Base-by-base conservation (phyloP, 352 stramenopile genomes). In the Thalassiosira livingstoniorum region DNA sequence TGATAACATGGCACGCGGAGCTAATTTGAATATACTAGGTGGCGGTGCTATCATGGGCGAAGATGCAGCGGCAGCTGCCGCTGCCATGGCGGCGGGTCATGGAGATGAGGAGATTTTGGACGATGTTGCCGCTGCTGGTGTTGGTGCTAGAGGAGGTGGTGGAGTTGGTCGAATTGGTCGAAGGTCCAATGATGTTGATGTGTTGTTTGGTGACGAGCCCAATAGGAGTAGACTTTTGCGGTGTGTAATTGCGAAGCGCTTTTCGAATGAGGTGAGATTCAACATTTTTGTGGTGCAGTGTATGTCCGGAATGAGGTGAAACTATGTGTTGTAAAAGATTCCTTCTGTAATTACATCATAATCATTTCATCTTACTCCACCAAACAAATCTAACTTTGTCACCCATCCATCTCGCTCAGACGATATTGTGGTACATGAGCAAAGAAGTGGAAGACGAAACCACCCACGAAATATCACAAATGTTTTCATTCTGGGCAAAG, bases 381-480 rank as follows among this genome's bases (percentile, higher is more conserved):
- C 39, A 54, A n/a, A 66, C 4, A 31, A 25, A 23, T 53, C 45
- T 39, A 53, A 31, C 51, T 61, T n/a, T 31, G 2, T 61, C 13
- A 5, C 21, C 21, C 23, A 63, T 27, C 13, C 47, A n/a, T 63
- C 18, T 58, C 35, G 18, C 37, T 51, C 57, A 91, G 75, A 91
- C 83, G 37, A 78, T 92, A 63, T 45, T 92, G 13, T 93, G 89
- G 89, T 93, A 93, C 51, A 87, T 92, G 77, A 88, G 78, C 60
- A 93, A 93, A 73, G 89, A 93, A 78, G 74, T 92, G 2, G 39
- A 82, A 71, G 69, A 80, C 23, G 78, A 85, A 27, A 54, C 57
- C 10, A 72, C 51, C 53, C 58, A 77, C 25, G 71, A 86, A 51
- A 78, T 89, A 32, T 73, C 27, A 27, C 74, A 92, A 57, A 71